Conservation (phyloP, 1,139 yeast species). For the Hemisphaericaspora subhashii region DNA sequence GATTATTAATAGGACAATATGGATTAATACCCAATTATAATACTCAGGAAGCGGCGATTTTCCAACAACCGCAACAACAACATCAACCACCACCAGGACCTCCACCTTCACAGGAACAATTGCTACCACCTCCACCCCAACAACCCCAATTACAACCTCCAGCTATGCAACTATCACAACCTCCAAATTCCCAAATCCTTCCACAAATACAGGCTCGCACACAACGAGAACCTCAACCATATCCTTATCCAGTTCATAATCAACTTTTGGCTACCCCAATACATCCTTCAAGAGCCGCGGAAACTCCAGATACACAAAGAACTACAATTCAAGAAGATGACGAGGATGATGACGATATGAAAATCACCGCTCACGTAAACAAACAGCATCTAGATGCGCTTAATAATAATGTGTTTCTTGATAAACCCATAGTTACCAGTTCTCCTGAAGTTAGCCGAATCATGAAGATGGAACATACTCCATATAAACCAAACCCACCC, state of each 20-base stretch:
- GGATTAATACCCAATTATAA: constrained; percentile 22
- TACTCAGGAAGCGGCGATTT: constrained; percentile 11
- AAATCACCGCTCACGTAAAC: constrained; percentile 24
- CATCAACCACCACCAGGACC: constrained; percentile 8
- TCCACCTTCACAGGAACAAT: constrained; percentile 4
- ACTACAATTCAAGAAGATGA: constrained; percentile 48
- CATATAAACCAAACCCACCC: constrained; percentile 38
- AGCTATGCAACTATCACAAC: not conserved
- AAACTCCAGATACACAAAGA: constrained; percentile 50
- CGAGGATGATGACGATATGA: constrained; percentile 29
- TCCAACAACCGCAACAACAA: constrained; percentile 12
- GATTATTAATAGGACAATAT: constrained; percentile 27
- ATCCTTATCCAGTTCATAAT: constrained; percentile 5
- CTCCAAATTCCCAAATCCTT: not conserved
- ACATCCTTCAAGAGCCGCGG: constrained; percentile 20
- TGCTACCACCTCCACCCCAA: constrained; percentile 5
- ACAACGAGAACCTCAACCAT: not conserved
- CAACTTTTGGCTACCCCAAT: constrained; percentile 7
- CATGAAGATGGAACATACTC: not conserved
- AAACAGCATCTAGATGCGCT: constrained; percentile 34
- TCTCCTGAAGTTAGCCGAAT: constrained; percentile 16
- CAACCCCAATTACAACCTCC: constrained; percentile 3
- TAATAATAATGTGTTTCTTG: constrained; percentile 45
- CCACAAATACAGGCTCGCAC: not conserved
- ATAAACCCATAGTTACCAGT: constrained; percentile 23